Evolutionary conservation across 768 basidiomycete genomes (phyloP).

Genomic region (Clitopilus passeckerianus): DNA sequence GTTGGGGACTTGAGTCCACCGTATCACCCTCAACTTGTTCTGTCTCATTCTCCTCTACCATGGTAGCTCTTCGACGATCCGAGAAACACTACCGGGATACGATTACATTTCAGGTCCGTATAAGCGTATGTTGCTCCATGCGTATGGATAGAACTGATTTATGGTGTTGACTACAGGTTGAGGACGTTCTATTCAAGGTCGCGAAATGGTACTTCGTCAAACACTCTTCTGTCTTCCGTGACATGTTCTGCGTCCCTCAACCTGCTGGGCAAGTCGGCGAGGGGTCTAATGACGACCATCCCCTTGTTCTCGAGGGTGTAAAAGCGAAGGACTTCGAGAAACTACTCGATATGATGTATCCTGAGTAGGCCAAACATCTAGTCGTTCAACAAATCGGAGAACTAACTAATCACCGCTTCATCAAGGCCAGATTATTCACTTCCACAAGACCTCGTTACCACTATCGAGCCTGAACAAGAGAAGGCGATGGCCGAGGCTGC

Average conservation of each 20-base stretch:
- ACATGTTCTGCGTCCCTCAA: constrained; percentile 11
- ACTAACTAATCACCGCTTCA: too few relatives aligned
- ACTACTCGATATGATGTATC: constrained; percentile 10
- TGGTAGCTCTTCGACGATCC: too few relatives aligned
- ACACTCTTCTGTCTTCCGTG: constrained; percentile 8
- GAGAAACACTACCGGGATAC: background rate
- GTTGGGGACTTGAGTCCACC: too few relatives aligned
- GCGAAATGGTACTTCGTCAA: constrained; percentile 5
- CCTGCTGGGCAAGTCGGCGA: background rate
- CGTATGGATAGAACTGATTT: background rate
- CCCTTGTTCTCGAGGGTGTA: constrained; percentile 8
- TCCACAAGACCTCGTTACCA: too few relatives aligned
- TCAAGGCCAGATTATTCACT: too few relatives aligned
- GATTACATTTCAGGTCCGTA: background rate
- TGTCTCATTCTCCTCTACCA: too few relatives aligned
- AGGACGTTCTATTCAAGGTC: constrained; percentile 12
- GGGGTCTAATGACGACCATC: constrained; percentile 5
- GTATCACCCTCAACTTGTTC: too few relatives aligned
- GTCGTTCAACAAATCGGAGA: too few relatives aligned
- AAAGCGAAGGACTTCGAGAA: constrained; percentile 9
- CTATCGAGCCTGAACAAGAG: too few relatives aligned
- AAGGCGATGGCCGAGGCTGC: too few relatives aligned
- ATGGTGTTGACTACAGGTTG: constrained; percentile 5
- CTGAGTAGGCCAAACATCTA: constrained; percentile 7
- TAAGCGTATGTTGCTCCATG: background rate